A percentile compares a stretch with the other conserved stretches of the same genome.
These are phyloP conservation scores for Ochetophila trinervis DNA, from an alignment of 306 rosid genomes.

Conservation along the genomic window DNA sequence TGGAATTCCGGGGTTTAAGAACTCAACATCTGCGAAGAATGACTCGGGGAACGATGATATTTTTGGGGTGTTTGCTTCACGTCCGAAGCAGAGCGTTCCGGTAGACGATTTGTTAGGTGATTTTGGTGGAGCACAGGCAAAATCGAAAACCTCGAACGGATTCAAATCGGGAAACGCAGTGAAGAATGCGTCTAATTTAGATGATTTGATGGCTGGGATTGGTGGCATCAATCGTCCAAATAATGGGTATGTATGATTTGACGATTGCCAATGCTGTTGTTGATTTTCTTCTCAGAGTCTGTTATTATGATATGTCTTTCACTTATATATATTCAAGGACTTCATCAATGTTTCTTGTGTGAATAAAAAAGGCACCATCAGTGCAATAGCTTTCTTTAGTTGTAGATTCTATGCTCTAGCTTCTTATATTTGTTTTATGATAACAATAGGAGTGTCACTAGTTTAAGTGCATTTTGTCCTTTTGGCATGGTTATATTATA, in stretches of 20 bases:
- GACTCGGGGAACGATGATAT: constrained; percentile 31
- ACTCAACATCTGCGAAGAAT: constrained; percentile 25
- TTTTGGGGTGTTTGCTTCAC: constrained; percentile 36
- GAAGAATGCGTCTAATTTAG: constrained; percentile 34
- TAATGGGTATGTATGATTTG: constrained; percentile 44
- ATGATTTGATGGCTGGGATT: constrained; percentile 78
- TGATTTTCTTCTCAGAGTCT: not conserved
- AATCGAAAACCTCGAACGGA: constrained; percentile 17
- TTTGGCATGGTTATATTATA: not conserved
- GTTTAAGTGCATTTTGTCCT: not conserved
- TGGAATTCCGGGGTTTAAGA: constrained; percentile 46
- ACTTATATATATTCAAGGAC: not conserved
- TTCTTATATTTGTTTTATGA: not conserved
- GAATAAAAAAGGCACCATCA: not conserved
- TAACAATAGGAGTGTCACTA: not conserved
- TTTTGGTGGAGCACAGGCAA: constrained; percentile 38
- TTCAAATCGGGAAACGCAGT: constrained; percentile 12
- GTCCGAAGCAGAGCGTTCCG: constrained; percentile 36
- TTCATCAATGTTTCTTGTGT: not conserved
- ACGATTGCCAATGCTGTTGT: not conserved
- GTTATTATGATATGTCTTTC: not conserved
- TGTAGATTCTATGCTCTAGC: not conserved
- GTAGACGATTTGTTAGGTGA: constrained; percentile 52
- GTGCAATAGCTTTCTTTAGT: not conserved
- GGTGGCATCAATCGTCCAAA: constrained; percentile 41